These are phyloP conservation scores for Dianthus caryophyllus DNA, from an alignment of 148 eudicot genomes.

Conservation along the genomic window DNA sequence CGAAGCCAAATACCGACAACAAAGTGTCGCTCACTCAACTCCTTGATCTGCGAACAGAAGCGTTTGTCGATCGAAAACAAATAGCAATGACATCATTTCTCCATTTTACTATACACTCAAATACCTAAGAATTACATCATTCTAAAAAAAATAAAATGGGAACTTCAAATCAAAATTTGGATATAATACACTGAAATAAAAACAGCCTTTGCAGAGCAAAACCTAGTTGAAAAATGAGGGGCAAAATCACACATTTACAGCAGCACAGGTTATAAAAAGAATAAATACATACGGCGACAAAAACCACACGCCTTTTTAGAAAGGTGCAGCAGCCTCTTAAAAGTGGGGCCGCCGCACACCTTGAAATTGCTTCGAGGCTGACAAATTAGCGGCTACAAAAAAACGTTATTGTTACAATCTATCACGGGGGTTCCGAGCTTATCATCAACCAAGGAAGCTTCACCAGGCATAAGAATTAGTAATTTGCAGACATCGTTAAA, in stretches of 20 bases:
- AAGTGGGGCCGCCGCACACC: slow-evolving; percentile 29
- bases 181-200: slow-evolving; percentile 8
- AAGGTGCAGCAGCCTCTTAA: slow-evolving; percentile 28
- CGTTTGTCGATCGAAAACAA: no score
- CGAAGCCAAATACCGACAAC: no score
- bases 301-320: neutral
- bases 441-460: slow-evolving; percentile 15
- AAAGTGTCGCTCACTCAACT: no score
- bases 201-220: neutral
- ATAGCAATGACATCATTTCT: no score
- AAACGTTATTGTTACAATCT: slow-evolving; percentile 21
- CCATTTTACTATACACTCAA: no score
- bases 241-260: slow-evolving; percentile 29
- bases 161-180: slow-evolving; percentile 15
- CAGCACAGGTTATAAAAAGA: slow-evolving; percentile 2
- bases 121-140: no score
- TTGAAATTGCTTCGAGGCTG: slow-evolving; percentile 17
- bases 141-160: no score
- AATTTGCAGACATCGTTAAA: neutral
- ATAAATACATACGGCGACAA: slow-evolving; percentile 14
- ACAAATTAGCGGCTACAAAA: slow-evolving; percentile 17
- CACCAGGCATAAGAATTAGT: neutral
- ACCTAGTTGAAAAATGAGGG: neutral
- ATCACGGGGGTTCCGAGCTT: slow-evolving; percentile 5
- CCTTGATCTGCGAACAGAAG: no score